Evolutionary conservation across 768 basidiomycete genomes (phyloP).

Genomic region (Porphyrellus cyaneotinctus): DNA sequence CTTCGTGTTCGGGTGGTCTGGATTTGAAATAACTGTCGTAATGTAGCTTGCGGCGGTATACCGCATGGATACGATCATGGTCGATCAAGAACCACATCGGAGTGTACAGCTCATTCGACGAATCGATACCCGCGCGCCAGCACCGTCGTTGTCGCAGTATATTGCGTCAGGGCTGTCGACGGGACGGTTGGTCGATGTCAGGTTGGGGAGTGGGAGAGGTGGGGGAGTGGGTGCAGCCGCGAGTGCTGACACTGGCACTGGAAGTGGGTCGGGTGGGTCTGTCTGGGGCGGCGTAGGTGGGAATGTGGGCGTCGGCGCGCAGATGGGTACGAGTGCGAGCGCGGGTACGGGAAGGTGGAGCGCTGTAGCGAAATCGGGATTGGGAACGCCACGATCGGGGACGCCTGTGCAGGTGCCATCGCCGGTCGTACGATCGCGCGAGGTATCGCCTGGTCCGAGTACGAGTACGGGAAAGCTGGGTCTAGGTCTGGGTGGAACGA

Average conservation of each 20-base stretch:
- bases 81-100: slow-evolving; percentile 88
- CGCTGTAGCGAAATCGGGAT: slow-evolving; percentile 14
- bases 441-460: slow-evolving; percentile 11
- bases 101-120: slow-evolving; percentile 81
- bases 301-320: background rate
- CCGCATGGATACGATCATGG: slow-evolving; percentile 77
- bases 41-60: slow-evolving; percentile 72
- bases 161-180: slow-evolving; percentile 35
- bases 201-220: slow-evolving; percentile 23
- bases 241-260: background rate
- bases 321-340: background rate
- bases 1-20: background rate
- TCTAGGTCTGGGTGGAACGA: background rate
- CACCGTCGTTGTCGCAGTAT: slow-evolving; percentile 59
- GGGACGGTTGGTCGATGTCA: slow-evolving; percentile 60
- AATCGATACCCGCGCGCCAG: slow-evolving; percentile 76
- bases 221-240: background rate
- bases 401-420: slow-evolving; percentile 14
- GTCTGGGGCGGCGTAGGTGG: background rate
- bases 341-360: slow-evolving; percentile 14
- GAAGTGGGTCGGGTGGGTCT: background rate
- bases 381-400: slow-evolving; percentile 2
- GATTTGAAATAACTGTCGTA: background rate
- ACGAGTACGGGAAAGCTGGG: background rate
- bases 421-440: slow-evolving; percentile 2